Conservation (phyloP, 2,329 filamentous ascomycete genomes). For the Calonectria hongkongensis region DNA sequence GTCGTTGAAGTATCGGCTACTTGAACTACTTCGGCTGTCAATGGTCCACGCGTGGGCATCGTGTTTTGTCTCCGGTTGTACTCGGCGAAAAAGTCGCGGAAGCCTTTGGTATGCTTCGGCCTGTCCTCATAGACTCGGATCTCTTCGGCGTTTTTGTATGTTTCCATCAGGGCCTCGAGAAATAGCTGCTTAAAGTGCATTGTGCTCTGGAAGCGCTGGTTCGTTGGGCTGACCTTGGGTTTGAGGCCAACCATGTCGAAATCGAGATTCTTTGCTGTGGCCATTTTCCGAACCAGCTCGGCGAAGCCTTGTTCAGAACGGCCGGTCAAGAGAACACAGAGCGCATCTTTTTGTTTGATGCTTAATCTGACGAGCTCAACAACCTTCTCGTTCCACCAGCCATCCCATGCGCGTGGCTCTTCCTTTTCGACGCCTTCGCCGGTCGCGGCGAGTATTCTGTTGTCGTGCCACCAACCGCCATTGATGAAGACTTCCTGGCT, state of each 20-base stretch:
- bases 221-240: conserved; percentile 86
- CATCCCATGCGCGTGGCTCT: conserved; percentile 88
- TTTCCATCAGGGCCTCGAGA: conserved; percentile 87
- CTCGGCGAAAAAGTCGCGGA: conserved; percentile 87
- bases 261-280: conserved; percentile 83
- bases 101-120: conserved; percentile 82
- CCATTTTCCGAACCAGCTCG: conserved; percentile 87
- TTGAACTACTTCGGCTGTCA: conserved; percentile 88
- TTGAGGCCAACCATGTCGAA: conserved; percentile 95
- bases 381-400: conserved; percentile 98
- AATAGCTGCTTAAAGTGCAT: conserved; percentile 96
- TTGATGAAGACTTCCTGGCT: conserved; percentile 85
- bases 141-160: conserved; percentile 88
- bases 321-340: conserved; percentile 92
- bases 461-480: conserved; percentile 98
- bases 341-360: conserved; percentile 87
- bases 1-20: conserved; percentile 85
- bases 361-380: conserved; percentile 87
- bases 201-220: conserved; percentile 86
- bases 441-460: conserved; percentile 88
- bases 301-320: conserved; percentile 86
- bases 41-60: conserved; percentile 75
- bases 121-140: conserved; percentile 85
- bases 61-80: conserved; percentile 79
- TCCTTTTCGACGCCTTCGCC: conserved; percentile 89